Percentiles rank a stretch among this genome's conserved stretches.
These are phyloP conservation scores for Yamadazyma pseudoaaseri DNA, from an alignment of 1,139 yeast species.

Conservation along the genomic window DNA sequence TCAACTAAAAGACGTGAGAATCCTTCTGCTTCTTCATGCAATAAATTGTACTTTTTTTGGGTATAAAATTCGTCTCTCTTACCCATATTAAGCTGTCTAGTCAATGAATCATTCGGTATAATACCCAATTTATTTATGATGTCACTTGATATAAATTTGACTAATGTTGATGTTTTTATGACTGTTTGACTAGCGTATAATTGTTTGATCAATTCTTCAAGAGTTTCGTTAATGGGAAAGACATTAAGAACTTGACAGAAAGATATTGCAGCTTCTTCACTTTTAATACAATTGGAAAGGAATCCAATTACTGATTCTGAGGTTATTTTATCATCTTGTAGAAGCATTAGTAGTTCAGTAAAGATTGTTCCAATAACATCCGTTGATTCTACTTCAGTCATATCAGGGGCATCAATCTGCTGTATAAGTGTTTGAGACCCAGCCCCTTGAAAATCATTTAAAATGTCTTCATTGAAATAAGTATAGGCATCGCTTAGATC, in stretches of 20 bases:
- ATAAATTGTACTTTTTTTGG: slow-evolving; percentile 69
- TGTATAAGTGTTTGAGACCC: slow-evolving; percentile 33
- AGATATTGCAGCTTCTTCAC: slow-evolving; percentile 32
- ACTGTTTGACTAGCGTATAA: slow-evolving; percentile 24
- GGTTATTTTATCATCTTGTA: slow-evolving; percentile 25
- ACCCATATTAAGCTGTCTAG: slow-evolving; percentile 41
- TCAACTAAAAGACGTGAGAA: slow-evolving; percentile 65
- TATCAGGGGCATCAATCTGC: slow-evolving; percentile 23
- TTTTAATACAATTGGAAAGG: slow-evolving; percentile 28
- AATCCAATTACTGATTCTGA: slow-evolving; percentile 26
- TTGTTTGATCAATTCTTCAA: slow-evolving; percentile 27
- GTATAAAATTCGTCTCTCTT: slow-evolving; percentile 60
- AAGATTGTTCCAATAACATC: slow-evolving; percentile 17
- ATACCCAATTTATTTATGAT: slow-evolving; percentile 36
- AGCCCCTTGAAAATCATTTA: slow-evolving; percentile 25
- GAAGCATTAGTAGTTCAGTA: slow-evolving; percentile 36
- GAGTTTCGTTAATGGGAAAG: slow-evolving; percentile 33
- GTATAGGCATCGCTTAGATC: slow-evolving; percentile 5
- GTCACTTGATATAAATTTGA: slow-evolving; percentile 32
- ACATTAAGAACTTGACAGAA: slow-evolving; percentile 49
- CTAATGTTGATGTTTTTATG: slow-evolving; percentile 39
- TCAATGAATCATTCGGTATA: slow-evolving; percentile 37
- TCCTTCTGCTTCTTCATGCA: slow-evolving; percentile 84
- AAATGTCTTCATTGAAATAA: slow-evolving; percentile 30
- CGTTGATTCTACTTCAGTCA: slow-evolving; percentile 14